Evolutionary conservation across 257 asterid genomes (phyloP).

Genomic region (Thymus mandschuricus): DNA sequence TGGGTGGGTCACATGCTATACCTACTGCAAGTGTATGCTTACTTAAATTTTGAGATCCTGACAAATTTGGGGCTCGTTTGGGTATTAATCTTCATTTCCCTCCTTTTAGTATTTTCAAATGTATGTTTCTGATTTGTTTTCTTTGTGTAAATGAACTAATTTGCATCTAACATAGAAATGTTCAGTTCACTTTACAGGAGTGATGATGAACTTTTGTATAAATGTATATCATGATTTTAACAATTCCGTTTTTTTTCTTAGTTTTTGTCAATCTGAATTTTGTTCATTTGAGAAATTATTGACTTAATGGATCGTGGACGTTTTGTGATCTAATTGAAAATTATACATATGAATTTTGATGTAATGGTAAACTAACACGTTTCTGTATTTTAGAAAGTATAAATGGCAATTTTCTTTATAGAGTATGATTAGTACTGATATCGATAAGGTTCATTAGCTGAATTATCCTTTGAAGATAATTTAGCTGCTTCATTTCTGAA

Average conservation of each 20-base stretch:
- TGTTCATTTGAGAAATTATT: background rate
- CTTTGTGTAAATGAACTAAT: background rate
- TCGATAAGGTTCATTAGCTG: background rate
- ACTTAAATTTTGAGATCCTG: constrained; percentile 2
- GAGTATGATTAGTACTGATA: constrained; percentile 5
- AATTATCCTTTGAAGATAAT: constrained; percentile 14
- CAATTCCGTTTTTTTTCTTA: background rate
- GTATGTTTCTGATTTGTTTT: background rate
- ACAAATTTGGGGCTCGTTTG: background rate
- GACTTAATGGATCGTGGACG: background rate
- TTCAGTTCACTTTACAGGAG: background rate
- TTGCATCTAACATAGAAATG: background rate
- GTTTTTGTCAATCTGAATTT: background rate
- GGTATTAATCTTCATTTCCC: background rate
- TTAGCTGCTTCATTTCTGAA: constrained; percentile 9
- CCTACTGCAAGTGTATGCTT: constrained; percentile 23
- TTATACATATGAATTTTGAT: constrained; percentile 5
- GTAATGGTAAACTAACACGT: background rate
- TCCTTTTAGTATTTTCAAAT: background rate
- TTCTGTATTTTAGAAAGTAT: background rate
- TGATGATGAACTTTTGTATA: background rate
- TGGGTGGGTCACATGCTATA: constrained; percentile 56
- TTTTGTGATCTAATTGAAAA: background rate
- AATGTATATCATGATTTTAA: background rate
- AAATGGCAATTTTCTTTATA: background rate